Evolutionary conservation across 2,329 filamentous ascomycete species (phyloP).

Genomic region (Chaetomium strumarium): DNA sequence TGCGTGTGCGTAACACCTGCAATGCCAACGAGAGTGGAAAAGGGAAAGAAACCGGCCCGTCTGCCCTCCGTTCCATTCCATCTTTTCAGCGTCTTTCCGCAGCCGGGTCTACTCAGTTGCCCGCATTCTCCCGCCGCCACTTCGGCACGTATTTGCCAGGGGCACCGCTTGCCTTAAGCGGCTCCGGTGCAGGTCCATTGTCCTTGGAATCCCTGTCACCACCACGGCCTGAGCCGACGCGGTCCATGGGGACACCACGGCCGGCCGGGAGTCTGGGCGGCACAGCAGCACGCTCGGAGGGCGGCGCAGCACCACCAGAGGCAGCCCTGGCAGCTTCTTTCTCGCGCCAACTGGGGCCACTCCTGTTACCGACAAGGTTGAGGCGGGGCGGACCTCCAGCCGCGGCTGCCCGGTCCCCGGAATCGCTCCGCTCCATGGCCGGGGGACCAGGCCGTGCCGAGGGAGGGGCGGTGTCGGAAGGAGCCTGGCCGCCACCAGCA

Average conservation of each 20-base stretch:
- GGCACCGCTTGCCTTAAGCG: slow-evolving; percentile 46
- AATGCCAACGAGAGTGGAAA: slow-evolving; percentile 8
- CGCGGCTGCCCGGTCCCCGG: slow-evolving; percentile 34
- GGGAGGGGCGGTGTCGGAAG: slow-evolving; percentile 26
- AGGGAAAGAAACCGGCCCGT: neutral
- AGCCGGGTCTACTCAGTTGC: slow-evolving; percentile 11
- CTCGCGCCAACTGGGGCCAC: slow-evolving; percentile 51
- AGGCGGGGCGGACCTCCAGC: slow-evolving; percentile 49
- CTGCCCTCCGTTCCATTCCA: neutral
- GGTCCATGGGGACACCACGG: slow-evolving; percentile 37
- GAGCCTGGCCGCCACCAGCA: slow-evolving; percentile 26
- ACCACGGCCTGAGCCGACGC: slow-evolving; percentile 40
- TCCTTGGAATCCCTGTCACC: slow-evolving; percentile 32
- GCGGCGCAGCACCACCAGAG: slow-evolving; percentile 13
- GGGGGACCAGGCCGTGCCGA: slow-evolving; percentile 29
- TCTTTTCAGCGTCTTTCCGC: neutral
- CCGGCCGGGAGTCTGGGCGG: slow-evolving; percentile 33
- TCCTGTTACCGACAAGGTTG: slow-evolving; percentile 44
- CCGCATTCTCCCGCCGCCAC: slow-evolving; percentile 24
- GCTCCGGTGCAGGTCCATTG: slow-evolving; percentile 42
- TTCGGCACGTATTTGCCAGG: slow-evolving; percentile 56
- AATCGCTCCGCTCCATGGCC: slow-evolving; percentile 39
- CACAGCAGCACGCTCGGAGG: slow-evolving; percentile 23
- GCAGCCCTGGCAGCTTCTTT: slow-evolving; percentile 45
- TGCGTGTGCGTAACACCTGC: neutral